A percentile compares a stretch with the other conserved stretches of the same genome.
phyloP scores from a whole-genome alignment of 495 filamentous ascomycete genomes.

The Lophiotrema nucula region DNA sequence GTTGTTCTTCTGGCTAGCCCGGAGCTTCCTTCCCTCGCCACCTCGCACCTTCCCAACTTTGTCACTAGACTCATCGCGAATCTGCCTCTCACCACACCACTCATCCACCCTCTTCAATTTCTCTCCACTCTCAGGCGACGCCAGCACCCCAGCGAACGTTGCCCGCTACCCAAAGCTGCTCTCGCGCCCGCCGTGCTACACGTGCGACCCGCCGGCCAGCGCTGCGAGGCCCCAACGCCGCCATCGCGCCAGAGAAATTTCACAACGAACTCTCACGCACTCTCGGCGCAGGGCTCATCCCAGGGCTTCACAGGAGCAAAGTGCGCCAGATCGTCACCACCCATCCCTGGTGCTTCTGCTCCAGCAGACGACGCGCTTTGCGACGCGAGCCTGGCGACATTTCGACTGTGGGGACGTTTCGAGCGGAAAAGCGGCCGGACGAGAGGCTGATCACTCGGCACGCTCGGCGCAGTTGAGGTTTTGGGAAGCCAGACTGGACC shows the following conservation, averaged over 20 bases:
- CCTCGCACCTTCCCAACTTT: constrained; percentile 31
- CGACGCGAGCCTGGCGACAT: not conserved
- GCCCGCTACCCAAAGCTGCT: not conserved
- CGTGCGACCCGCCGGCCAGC: constrained; percentile 28
- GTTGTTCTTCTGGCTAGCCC: not conserved
- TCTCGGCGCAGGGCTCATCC: constrained; percentile 13
- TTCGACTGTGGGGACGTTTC: not conserved
- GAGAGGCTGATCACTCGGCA: constrained; percentile 27
- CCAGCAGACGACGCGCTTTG: not conserved
- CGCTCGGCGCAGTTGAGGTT: constrained; percentile 22
- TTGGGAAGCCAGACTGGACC: constrained; percentile 13
- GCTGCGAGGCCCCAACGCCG: not conserved
- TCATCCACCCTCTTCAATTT: not conserved
- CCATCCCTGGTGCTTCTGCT: not conserved
- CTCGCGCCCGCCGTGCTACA: constrained; percentile 20
- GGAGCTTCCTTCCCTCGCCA: no score
- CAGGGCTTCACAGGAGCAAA: not conserved
- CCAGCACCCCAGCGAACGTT: not conserved
- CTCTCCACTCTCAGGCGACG: not conserved
- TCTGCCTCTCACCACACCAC: constrained; percentile 6
- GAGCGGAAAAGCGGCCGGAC: constrained; percentile 26
- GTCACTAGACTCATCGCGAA: constrained; percentile 23
- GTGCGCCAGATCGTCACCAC: constrained; percentile 1
- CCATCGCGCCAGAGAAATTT: not conserved
- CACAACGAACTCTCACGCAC: constrained; percentile 18